phyloP scores from a whole-genome alignment of 208 protist species.

The Leishmania lainsoni region DNA sequence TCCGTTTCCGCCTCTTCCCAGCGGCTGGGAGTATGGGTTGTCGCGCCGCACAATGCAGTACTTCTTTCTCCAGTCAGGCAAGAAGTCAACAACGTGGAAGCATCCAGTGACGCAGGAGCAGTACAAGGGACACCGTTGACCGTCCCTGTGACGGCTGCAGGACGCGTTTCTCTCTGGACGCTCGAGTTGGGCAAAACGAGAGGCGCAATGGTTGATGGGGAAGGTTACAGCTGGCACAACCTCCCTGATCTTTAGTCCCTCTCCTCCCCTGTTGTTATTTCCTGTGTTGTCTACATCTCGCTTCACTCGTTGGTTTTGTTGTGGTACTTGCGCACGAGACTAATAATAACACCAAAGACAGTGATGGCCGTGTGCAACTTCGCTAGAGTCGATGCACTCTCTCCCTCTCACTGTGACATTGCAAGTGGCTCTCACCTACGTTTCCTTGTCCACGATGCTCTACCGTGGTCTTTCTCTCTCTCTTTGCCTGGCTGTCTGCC shows the following conservation, averaged over 20 bases:
- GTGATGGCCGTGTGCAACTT: neutral
- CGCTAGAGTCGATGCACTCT: neutral
- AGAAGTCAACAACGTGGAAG: constrained; percentile 39
- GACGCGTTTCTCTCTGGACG: neutral
- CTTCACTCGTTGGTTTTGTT: constrained; percentile 2
- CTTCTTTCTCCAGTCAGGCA: constrained; percentile 37
- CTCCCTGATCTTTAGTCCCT: neutral
- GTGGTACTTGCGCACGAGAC: neutral
- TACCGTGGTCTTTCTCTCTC: too few species aligned
- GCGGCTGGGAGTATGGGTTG: constrained; percentile 32
- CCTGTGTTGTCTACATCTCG: neutral
- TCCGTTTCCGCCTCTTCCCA: constrained; percentile 32
- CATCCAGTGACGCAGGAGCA: constrained; percentile 38
- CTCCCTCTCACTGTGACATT: neutral
- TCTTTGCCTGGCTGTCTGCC: neutral
- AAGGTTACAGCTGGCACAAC: neutral
- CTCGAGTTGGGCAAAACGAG: neutral
- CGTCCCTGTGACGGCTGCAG: too few species aligned
- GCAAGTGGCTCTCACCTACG: neutral
- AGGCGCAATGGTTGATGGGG: neutral
- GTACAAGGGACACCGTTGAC: constrained; percentile 31
- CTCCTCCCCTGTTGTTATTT: neutral
- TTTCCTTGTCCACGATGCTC: neutral
- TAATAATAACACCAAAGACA: neutral
- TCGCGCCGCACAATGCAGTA: constrained; percentile 39